Evolutionary conservation across 148 eudicot genomes (phyloP), one percentile per base, ranked within the genome.

Genomic region (Pharnaceum exiguum): DNA sequence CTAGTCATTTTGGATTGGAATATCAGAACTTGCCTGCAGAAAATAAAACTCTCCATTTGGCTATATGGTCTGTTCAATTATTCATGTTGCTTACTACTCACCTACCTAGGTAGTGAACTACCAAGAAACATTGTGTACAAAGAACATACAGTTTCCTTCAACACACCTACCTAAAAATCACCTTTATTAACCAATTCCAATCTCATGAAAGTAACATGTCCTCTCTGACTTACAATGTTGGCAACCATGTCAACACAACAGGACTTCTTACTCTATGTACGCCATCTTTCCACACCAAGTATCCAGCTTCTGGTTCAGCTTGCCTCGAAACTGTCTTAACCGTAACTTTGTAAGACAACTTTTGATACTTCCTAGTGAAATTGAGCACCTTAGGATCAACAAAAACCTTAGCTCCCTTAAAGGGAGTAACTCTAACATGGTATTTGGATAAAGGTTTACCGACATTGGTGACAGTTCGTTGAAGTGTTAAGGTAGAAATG

Each of bases 211-310:
- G 22, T 33, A 11, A 25, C 7, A n/a, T 18, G 24, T 31, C 24
- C 18, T 60, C 24, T 22, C 28, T 36, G 36, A 25, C 45, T 48
- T 18, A 63, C 7, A 57, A 18, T 42, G 73, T 79, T 29, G 77
- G 72, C 62, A 84, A 50, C 97, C 97, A 84, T 13, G 84, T 82
- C 55, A 91, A 53, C 3, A 81, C 72, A 28, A 87, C 30, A 28
- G 97, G 96, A 67, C 90, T 87, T 62, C 96, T 78, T 8, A 91
- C 97, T 51, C 48, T 73, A 37, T 87, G 95, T 42, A 72, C 62
- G 33, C 78, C 84, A 62, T 91, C 87, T 56, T 79, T 87, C 97
- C 97, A 91, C 56, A 75, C 73, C 70, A 91, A 60, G 52, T 66
- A 36, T 55, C 97, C 97, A 4, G 61, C 73, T 66, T 85, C 90